phyloP scores from a whole-genome alignment of 352 stramenopile species.

The Globisporangium perplexum region DNA sequence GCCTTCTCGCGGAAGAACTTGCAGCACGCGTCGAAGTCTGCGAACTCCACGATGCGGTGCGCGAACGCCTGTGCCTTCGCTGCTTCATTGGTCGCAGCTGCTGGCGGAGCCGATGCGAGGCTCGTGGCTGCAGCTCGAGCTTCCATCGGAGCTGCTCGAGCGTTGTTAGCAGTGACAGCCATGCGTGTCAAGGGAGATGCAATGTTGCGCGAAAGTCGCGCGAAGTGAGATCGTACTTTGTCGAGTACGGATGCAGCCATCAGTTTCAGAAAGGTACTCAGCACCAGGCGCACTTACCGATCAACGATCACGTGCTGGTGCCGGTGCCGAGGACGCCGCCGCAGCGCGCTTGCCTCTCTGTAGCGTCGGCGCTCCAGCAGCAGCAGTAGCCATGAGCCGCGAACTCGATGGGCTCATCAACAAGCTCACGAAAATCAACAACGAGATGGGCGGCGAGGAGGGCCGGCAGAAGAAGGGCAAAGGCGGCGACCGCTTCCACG shows the following conservation, averaged over 20 bases:
- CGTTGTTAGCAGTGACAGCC: background rate
- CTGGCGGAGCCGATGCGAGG: background rate
- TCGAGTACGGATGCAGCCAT: conserved; percentile 6
- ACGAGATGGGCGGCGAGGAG: conserved; percentile 74
- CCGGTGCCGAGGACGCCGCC: too few species aligned
- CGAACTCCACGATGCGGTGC: conserved; percentile 75
- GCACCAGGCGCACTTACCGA: too few species aligned
- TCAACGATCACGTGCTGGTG: too few species aligned
- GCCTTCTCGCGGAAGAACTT: conserved; percentile 57
- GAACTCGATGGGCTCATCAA: conserved; percentile 73
- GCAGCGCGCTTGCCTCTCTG: background rate
- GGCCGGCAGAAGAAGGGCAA: conserved; percentile 62
- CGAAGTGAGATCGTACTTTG: conserved; percentile 2
- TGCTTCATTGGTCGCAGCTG: background rate
- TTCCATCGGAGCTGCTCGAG: background rate
- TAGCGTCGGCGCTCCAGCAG: background rate
- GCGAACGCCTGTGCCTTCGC: conserved; percentile 58
- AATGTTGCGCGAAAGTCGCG: background rate
- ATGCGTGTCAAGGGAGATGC: background rate
- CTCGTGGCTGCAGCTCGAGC: background rate
- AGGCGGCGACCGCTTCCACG: conserved; percentile 70
- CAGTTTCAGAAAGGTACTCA: conserved; percentile 12
- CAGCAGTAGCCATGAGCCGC: conserved; percentile 38
- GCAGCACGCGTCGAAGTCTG: conserved; percentile 38
- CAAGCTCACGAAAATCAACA: conserved; percentile 72